phyloP scores from a whole-genome alignment of 2,329 filamentous ascomycete species.

The Hypomyces rosellus region DNA sequence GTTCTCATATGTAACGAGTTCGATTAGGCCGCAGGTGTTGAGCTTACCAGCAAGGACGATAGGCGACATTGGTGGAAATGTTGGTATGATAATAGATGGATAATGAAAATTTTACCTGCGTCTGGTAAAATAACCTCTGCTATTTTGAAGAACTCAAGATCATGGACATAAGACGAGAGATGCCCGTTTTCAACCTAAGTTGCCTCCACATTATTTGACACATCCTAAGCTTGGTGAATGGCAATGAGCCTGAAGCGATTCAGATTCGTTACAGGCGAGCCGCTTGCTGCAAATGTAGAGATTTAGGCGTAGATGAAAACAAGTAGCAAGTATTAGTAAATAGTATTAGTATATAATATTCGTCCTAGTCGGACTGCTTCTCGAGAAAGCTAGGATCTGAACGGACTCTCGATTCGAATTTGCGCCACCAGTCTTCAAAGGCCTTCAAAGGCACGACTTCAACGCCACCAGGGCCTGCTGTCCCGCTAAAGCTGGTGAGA shows the following conservation, averaged over 20 bases:
- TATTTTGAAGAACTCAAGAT: no score
- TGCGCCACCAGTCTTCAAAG: conserved; percentile 96
- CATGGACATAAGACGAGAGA: no score
- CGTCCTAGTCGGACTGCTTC: conserved; percentile 34
- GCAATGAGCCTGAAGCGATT: no score
- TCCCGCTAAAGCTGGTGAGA: conserved; percentile 75
- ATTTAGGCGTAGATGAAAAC: no score
- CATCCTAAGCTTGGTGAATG: no score
- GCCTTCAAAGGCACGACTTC: conserved; percentile 91
- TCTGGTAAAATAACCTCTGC: no score
- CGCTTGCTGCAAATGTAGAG: no score
- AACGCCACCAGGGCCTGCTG: conserved; percentile 53
- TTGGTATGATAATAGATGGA: neutral
- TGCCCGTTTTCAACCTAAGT: no score
- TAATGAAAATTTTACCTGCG: no score
- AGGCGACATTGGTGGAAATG: neutral
- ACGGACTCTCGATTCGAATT: conserved; percentile 84
- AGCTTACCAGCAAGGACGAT: neutral
- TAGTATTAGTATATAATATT: neutral
- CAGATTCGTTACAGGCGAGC: no score
- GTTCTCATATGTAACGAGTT: neutral
- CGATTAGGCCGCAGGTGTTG: neutral
- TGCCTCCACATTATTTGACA: no score
- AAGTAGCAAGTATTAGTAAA: no score
- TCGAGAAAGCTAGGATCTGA: conserved; percentile 86